Evolutionary conservation across 495 filamentous ascomycete species (phyloP), one percentile per base, ranked within the genome.

Genomic region (Lasiosphaeris hirsuta): DNA sequence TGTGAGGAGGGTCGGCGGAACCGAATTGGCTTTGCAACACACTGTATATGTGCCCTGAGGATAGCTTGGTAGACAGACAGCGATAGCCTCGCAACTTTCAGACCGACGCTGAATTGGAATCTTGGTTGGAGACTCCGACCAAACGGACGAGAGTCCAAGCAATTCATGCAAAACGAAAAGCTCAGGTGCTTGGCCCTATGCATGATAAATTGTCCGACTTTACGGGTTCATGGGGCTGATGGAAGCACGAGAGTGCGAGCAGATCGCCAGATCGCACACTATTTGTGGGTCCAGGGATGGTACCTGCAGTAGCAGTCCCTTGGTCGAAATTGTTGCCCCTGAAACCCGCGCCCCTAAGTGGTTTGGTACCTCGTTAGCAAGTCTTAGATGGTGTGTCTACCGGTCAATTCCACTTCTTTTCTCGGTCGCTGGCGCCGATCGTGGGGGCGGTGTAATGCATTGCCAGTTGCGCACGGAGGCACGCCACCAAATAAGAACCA

Each of bases 171-270:
- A 46, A 46, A 42, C 53, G 9, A 39, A 43, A 55, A 19, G 18
- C 8, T 1, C 23, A 37, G 51, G 2, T 30, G 19, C 41, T 14
- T 10, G 35, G 14, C 10, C 4, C 34, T 30, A 33, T 54, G 53
- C 53, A 47, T 54, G 42, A 38, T 55, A 55, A 14, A 55, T 23
- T 55, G 53, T 55, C 9, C 53, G 43, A 46, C n/a, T 55, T 55
- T 55, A 55, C 42, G 14, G 53, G 53, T 55, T 55, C 53, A 55
- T 55, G 53, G 53, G 18, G 23, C 23, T 30, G 23, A 30, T 30
- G 23, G 23, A 30, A 30, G 5, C 23, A 30, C 23, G 17, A 46
- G 15, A 41, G 53, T 34, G 53, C 30, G 11, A 41, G 41, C 7
- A 8, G 53, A 55, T 55, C 53, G 37, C 33, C 34, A 51, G 49